Percentiles rank a stretch among this genome's conserved stretches.
Evolutionary conservation across 805 yeast species (phyloP).

Genomic region (Lipomyces starkeyi): DNA sequence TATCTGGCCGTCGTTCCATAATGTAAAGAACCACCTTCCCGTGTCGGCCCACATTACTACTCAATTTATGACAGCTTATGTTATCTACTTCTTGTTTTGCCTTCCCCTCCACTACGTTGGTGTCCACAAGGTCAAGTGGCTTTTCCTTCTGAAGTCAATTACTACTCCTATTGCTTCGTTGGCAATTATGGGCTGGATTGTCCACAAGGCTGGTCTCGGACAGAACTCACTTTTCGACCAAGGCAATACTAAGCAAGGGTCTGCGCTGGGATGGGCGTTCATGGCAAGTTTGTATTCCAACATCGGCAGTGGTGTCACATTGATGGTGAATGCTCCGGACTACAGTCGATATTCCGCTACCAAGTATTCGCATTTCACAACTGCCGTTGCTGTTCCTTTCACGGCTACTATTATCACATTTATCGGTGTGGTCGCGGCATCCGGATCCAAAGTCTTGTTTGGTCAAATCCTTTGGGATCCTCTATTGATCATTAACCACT

Average conservation of each 20-base stretch:
- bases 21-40: conserved; percentile 50
- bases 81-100: conserved; percentile 80
- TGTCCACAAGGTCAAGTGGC: conserved; percentile 82
- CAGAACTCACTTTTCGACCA: conserved; percentile 15
- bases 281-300: conserved; percentile 50
- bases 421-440: conserved; percentile 34
- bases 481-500: conserved; percentile 47
- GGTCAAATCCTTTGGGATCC: conserved; percentile 38
- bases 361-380: conserved; percentile 42
- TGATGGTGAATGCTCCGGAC: conserved; percentile 52
- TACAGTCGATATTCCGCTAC: conserved; percentile 51
- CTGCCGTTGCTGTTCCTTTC: conserved; percentile 29
- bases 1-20: conserved; percentile 60
- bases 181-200: conserved; percentile 80
- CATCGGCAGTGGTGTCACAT: conserved; percentile 50
- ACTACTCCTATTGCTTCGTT: conserved; percentile 84
- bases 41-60: conserved; percentile 35
- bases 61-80: conserved; percentile 74
- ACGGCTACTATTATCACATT: conserved; percentile 26
- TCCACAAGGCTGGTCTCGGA: conserved; percentile 43
- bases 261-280: conserved; percentile 51
- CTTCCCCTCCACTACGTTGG: conserved; percentile 83
- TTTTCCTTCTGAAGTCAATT: conserved; percentile 81
- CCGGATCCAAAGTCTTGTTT: conserved; percentile 34
- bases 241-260: conserved; percentile 40